Conservation (phyloP, 495 filamentous ascomycete genomes). For the Aspergillus haitiensis region DNA sequence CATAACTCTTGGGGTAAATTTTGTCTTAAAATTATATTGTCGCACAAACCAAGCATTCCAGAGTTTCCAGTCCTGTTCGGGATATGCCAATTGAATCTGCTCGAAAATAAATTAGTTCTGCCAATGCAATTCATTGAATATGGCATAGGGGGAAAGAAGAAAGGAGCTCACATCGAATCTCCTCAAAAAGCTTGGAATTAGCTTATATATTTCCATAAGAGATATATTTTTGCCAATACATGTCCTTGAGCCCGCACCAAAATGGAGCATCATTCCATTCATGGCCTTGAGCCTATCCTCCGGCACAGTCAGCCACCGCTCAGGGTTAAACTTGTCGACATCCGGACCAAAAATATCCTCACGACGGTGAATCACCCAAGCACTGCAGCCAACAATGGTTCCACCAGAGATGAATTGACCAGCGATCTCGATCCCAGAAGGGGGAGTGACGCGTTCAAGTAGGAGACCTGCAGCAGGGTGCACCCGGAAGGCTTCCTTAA, state of each 20-base stretch:
- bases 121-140: conserved; percentile 56
- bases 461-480: conserved; percentile 60
- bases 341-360: conserved; percentile 60
- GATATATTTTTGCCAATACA: conserved; percentile 77
- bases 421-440: conserved; percentile 37
- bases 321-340: conserved; percentile 57
- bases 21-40: conserved; percentile 26
- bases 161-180: conserved; percentile 58
- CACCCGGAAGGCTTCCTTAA: conserved; percentile 68
- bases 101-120: conserved; percentile 8
- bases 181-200: conserved; percentile 69
- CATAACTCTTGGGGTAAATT: conserved; percentile 8
- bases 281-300: conserved; percentile 52
- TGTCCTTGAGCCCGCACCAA: conserved; percentile 61
- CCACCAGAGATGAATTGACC: conserved; percentile 58
- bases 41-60: conserved; percentile 41
- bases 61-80: conserved; percentile 20
- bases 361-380: conserved; percentile 61
- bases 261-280: conserved; percentile 62
- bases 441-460: conserved; percentile 51
- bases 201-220: conserved; percentile 76
- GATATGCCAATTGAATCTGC: conserved; percentile 16
- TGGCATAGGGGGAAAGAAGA: conserved; percentile 42
- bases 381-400: conserved; percentile 58
- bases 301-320: conserved; percentile 54